Evolutionary conservation across 1,139 yeast species (phyloP).

Genomic region (Kodamaea sp.): DNA sequence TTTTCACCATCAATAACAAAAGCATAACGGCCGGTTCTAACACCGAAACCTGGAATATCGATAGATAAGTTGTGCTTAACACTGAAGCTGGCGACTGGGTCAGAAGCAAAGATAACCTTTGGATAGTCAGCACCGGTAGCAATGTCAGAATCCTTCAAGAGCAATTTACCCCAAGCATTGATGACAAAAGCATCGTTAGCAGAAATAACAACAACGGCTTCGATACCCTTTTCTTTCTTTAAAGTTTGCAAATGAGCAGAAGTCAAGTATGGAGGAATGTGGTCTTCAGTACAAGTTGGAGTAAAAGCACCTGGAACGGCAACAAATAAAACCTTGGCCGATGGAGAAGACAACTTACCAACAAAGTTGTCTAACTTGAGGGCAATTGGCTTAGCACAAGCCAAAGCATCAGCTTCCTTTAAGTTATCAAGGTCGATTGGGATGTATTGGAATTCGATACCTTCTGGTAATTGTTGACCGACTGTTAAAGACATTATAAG

Average conservation of each 20-base stretch:
- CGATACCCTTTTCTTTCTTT: conserved; percentile 19
- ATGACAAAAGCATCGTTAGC: conserved; percentile 30
- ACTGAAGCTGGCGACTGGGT: conserved; percentile 25
- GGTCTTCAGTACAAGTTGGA: conserved; percentile 31
- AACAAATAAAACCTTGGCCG: conserved; percentile 21
- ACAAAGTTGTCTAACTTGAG: conserved; percentile 23
- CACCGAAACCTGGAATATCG: conserved; percentile 37
- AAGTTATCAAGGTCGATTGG: conserved; percentile 22
- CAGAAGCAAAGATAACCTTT: conserved; percentile 25
- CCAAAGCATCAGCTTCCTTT: conserved; percentile 18
- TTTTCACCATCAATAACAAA: conserved; percentile 48
- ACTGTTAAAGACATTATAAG: conserved; percentile 12
- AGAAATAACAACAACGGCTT: conserved; percentile 21
- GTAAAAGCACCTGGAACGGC: conserved; percentile 33
- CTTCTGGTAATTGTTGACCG: conserved; percentile 22
- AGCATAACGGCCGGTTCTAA: conserved; percentile 72
- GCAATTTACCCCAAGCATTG: conserved; percentile 32
- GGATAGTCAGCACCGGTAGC: conserved; percentile 14
- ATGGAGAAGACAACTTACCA: conserved; percentile 14
- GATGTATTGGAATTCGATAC: conserved; percentile 22
- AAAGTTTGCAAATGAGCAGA: conserved; percentile 16
- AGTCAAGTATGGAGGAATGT: conserved; percentile 25
- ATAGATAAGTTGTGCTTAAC: conserved; percentile 18
- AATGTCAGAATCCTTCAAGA: conserved; percentile 17
- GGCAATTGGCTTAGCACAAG: conserved; percentile 23